A percentile compares a stretch with the other conserved stretches of the same genome.
phyloP scores from a whole-genome alignment of 2,329 filamentous ascomycete genomes.

The Nemania sp. region DNA sequence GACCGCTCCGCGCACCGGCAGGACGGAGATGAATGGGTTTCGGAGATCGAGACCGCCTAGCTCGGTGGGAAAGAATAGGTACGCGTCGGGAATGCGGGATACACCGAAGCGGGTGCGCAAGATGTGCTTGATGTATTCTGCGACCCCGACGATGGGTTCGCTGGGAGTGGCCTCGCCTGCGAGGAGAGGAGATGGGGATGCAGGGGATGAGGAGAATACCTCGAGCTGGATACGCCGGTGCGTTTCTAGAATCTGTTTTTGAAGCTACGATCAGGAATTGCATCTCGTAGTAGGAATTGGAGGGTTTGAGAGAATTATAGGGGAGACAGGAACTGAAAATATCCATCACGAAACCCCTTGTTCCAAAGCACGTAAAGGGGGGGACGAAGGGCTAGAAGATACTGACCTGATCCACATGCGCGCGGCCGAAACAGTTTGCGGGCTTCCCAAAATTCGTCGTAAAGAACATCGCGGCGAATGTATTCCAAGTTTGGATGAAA shows the following conservation, averaged over 20 bases:
- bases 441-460: constrained; percentile 55
- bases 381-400: too few relatives aligned
- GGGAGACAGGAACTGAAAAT: too few relatives aligned
- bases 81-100: constrained; percentile 48
- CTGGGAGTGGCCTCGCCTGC: constrained; percentile 14
- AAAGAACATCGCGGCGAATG: constrained; percentile 56
- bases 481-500: constrained; percentile 55
- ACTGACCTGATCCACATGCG: constrained; percentile 57
- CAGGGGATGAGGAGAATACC: constrained; percentile 46
- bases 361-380: too few relatives aligned
- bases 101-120: constrained; percentile 57
- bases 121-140: constrained; percentile 56
- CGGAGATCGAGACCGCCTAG: constrained; percentile 52
- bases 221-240: constrained; percentile 53
- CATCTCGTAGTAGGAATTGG: too few relatives aligned
- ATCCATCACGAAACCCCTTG: too few relatives aligned
- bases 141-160: constrained; percentile 47
- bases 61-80: constrained; percentile 50
- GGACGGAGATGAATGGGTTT: constrained; percentile 49
- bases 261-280: too few relatives aligned
- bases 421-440: constrained; percentile 54
- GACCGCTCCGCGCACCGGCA: constrained; percentile 45
- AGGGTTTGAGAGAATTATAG: too few relatives aligned
- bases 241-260: constrained; percentile 54
- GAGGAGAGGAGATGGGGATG: constrained; percentile 26